Evolutionary conservation across 108 stramenopile species (phyloP).

Genomic region (Skeletonema marinoi): DNA sequence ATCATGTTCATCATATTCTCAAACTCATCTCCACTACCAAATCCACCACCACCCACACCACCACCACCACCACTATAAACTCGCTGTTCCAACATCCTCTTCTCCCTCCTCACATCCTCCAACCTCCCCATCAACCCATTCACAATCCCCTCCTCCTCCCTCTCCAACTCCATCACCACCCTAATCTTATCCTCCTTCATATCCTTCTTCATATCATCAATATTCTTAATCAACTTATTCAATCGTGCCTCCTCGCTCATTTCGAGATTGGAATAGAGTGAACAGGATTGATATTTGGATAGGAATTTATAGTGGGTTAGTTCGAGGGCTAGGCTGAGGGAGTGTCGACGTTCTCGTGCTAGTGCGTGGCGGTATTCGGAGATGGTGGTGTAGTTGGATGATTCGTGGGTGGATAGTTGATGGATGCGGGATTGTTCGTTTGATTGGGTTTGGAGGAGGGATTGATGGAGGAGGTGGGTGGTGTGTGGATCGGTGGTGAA

Average conservation of each 20-base stretch:
- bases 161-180: constrained; percentile 21
- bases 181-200: constrained; percentile 25
- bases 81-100: constrained; percentile 37
- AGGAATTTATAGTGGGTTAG: constrained; percentile 1
- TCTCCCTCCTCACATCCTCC: constrained; percentile 42
- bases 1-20: constrained; percentile 12
- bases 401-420: constrained; percentile 3
- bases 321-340: constrained; percentile 6
- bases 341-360: constrained; percentile 20
- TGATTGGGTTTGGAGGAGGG: constrained; percentile 9
- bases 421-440: neutral
- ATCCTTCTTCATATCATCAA: constrained; percentile 9
- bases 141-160: constrained; percentile 37
- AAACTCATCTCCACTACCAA: constrained; percentile 18
- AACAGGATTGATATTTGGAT: constrained; percentile 12
- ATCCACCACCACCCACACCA: constrained; percentile 1
- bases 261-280: constrained; percentile 9
- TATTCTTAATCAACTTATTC: constrained; percentile 20
- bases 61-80: neutral
- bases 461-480: constrained; percentile 4
- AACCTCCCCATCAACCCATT: constrained; percentile 37
- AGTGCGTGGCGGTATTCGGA: constrained; percentile 25
- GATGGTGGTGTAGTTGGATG: constrained; percentile 7
- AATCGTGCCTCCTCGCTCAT: constrained; percentile 23
- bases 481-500: constrained; percentile 4